Base-by-base conservation (phyloP, 805 yeast genomes). In the Wickerhamomyces ciferrii region DNA sequence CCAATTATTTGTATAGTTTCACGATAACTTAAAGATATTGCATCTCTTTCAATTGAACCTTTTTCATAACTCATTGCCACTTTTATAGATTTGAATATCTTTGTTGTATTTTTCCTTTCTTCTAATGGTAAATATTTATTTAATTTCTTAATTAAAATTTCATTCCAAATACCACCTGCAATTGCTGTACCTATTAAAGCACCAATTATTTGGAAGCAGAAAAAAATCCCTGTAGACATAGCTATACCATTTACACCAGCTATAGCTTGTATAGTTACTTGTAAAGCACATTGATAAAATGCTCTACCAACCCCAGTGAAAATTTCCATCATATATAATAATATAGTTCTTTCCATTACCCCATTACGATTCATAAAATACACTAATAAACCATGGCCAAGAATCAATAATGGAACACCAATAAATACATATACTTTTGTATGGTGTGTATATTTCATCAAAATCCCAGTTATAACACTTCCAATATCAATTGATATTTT, bases 1-100 rank as follows among this genome's bases (percentile, higher is more conserved):
- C 67, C 67, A 41, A 64, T 58, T 21, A 60, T 44, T 52, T 64
- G 67, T 20, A 39, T 24, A 8, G 67, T 58, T 50, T 63, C 67
- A 47, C 63, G 52, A 51, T 64, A 62, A 13, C 66, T 61, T 44
- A 53, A 48, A 7, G 62, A 60, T 37, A 63, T 60, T 27, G 67
- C 65, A 37, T 41, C 46, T 52, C 63, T 55, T 9, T 44, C 47
- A 4, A 45, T 57, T 14, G 65, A 52, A 9, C 67, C 68, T 43
- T 52, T 51, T 39, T 55, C 45, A 48, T 54, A 62, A 27, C 35
- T 43, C 49, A 50, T 43, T 3, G 67, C 67, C 24, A 48, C 49
- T 4, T 42, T 54, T n/a, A 64, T 45, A 27, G 49, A 47, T 41
- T 52, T 49, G 49, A 54, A 64, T 35, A 64, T 62, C 37, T 54